Base-by-base conservation (phyloP, 2,329 filamentous ascomycete genomes). In the Diaporthe sp. region DNA sequence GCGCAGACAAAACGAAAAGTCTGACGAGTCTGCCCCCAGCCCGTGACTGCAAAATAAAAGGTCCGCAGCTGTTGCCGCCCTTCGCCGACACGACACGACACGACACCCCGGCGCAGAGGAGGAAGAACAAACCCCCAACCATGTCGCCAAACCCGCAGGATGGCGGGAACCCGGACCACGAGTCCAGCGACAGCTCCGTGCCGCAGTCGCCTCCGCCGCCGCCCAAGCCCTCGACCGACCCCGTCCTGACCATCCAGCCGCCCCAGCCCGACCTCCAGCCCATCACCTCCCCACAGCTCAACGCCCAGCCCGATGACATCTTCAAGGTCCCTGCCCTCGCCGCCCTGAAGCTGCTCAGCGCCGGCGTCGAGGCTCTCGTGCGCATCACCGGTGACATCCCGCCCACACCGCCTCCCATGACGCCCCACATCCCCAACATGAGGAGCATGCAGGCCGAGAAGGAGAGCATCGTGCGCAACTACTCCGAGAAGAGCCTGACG, bases 281-380 rank as follows among this genome's bases (percentile, higher is more conserved):
- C 57, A 73, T 79, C 74, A 77, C 80, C 39, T 80, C 79, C 55
- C 79, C 79, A 51, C 80, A 78, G 62, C 80, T 80, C 71, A 76
- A 81, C 75, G 77, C 82, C 77, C 77, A 85, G 78, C 81, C 84
- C 75, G 88, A 94, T 83, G 93, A 95, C 82, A 89, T 98, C 77
- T 94, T 94, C 84, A 90, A 90, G 71, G 88, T 98, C 76, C 86
- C 92, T 1, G 92, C 95, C 4, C 88, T 93, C 71, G 92, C 92
- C 2, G 96, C 96, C 7, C 89, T 98, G 81, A 94, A 93, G 81
- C 87, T 98, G 78, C 89, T 98, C n/a, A 92, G 92, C 79, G 88
- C 91, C 53, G 91, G 91, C 75, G 87, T 95, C 76, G 93, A 95
- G 80, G 88, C 91, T 5, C 88, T 97, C 71, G 93, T 95, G 39